Evolutionary conservation across 148 eudicot genomes (phyloP).

Genomic region (Heliamphora exappendiculata): DNA sequence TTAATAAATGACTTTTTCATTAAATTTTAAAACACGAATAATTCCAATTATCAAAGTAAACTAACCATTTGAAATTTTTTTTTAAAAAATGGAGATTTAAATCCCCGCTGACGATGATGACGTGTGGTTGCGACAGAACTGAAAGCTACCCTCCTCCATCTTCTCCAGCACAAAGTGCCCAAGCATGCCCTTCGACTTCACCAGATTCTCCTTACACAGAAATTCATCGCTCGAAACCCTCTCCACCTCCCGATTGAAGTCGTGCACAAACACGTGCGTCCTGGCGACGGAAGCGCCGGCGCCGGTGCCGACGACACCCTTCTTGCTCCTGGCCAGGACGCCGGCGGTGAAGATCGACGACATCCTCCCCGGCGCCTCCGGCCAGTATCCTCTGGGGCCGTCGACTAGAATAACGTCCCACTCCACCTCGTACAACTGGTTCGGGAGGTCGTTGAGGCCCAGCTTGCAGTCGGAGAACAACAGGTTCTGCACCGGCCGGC

Average conservation of each 20-base stretch:
- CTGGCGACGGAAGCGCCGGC: conserved; percentile 22
- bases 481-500: conserved; percentile 62
- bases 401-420: conserved; percentile 69
- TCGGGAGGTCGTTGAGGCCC: conserved; percentile 59
- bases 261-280: conserved; percentile 65
- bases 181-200: conserved; percentile 39
- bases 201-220: conserved; percentile 56
- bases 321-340: conserved; percentile 62
- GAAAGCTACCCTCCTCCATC: conserved; percentile 33
- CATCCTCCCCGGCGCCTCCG: conserved; percentile 61
- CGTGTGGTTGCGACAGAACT: conserved; percentile 36
- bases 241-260: conserved; percentile 42
- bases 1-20: too few relatives aligned
- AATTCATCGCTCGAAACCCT: conserved; percentile 47
- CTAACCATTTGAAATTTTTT: too few relatives aligned
- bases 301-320: conserved; percentile 13
- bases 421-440: conserved; percentile 53
- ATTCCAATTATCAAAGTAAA: too few relatives aligned
- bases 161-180: conserved; percentile 51
- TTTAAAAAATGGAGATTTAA: too few relatives aligned
- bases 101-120: too few relatives aligned
- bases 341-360: conserved; percentile 62
- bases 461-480: conserved; percentile 61
- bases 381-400: conserved; percentile 70
- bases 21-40: too few relatives aligned